Evolutionary conservation across 176 grass and related monocot genomes (phyloP).

Genomic region (Triticum urartu): DNA sequence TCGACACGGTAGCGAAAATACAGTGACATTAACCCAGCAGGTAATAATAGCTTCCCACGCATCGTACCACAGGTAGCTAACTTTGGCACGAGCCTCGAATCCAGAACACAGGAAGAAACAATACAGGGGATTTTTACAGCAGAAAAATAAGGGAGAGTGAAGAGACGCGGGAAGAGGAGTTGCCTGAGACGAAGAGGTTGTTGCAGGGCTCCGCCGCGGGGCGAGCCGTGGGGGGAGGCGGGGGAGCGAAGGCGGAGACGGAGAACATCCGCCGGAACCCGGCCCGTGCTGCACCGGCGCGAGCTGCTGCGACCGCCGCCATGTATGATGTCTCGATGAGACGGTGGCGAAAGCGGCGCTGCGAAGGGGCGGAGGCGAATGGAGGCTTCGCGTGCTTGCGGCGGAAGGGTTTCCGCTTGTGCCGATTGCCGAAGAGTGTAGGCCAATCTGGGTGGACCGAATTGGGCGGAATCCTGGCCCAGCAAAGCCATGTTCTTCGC

Average conservation of each 20-base stretch:
- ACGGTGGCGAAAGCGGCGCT: constrained; percentile 22
- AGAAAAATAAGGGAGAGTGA: not conserved
- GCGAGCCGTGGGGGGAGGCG: constrained; percentile 41
- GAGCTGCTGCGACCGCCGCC: constrained; percentile 42
- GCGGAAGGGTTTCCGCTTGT: constrained; percentile 20
- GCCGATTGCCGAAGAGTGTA: not conserved
- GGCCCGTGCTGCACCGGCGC: constrained; percentile 27
- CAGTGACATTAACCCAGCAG: not conserved
- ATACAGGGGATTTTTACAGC: not conserved
- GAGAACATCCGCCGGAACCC: constrained; percentile 68
- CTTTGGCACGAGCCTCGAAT: not conserved
- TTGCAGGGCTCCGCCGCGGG: constrained; percentile 58
- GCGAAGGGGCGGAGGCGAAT: not conserved
- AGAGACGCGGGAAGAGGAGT: constrained; percentile 14
- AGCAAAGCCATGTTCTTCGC: too few species aligned
- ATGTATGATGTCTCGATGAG: not conserved
- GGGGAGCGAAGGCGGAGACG: constrained; percentile 49
- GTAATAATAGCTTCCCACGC: not conserved
- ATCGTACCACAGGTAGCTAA: not conserved
- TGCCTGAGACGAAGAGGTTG: constrained; percentile 81
- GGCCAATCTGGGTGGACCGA: not conserved
- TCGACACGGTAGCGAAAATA: not conserved
- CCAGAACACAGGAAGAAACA: not conserved
- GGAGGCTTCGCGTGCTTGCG: constrained; percentile 1
- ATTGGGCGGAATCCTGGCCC: not conserved